Evolutionary conservation across 257 asterid genomes (phyloP).

Genomic region (Gentiana macrophylla): DNA sequence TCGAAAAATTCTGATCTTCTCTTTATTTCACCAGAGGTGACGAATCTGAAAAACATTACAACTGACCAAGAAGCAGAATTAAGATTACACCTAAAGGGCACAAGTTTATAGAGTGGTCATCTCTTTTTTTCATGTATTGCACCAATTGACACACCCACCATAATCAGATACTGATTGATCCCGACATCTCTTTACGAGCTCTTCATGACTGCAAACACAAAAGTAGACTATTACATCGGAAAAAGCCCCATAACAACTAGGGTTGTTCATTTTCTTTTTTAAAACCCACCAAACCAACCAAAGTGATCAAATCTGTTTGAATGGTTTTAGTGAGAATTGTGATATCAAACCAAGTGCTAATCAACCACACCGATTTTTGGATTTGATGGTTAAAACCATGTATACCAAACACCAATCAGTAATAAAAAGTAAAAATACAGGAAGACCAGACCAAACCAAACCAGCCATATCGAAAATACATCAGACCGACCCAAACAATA

Average conservation of each 20-base stretch:
- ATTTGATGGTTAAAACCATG: too few relatives aligned
- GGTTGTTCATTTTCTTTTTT: neutral
- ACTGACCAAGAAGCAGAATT: constrained; percentile 28
- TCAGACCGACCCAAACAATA: too few relatives aligned
- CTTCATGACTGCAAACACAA: constrained; percentile 56
- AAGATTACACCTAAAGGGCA: constrained; percentile 1
- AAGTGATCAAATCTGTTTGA: neutral
- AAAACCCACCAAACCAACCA: constrained; percentile 5
- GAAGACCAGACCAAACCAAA: too few relatives aligned
- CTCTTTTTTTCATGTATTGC: constrained; percentile 3
- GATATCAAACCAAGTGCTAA: too few relatives aligned
- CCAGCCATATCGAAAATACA: too few relatives aligned
- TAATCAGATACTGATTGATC: constrained; percentile 89
- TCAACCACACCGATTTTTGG: too few relatives aligned
- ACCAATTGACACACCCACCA: constrained; percentile 49
- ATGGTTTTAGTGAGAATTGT: too few relatives aligned
- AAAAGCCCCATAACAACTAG: too few relatives aligned
- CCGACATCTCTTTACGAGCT: constrained; percentile 72
- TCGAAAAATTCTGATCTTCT: constrained; percentile 84
- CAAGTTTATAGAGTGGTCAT: constrained; percentile 1
- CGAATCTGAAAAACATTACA: constrained; percentile 98
- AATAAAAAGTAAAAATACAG: too few relatives aligned
- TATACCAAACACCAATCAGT: too few relatives aligned
- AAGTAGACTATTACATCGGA: neutral
- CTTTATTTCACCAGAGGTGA: constrained; percentile 85